Percentiles rank a stretch among this genome's conserved stretches.
These are phyloP conservation scores for Heterobasidion irregulare DNA, from an alignment of 1,284 basidiomycete genomes.

Conservation along the genomic window DNA sequence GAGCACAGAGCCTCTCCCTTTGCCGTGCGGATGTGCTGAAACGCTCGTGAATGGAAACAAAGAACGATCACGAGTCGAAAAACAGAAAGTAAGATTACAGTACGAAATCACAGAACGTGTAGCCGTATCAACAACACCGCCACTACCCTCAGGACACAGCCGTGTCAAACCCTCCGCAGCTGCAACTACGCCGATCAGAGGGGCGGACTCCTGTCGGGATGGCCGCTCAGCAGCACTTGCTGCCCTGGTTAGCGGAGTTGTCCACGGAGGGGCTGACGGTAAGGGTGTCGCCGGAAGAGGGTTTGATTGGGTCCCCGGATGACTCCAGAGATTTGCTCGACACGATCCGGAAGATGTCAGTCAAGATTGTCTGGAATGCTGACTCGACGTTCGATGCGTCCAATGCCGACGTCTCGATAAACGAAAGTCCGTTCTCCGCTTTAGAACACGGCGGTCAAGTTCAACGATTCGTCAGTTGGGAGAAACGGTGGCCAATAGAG, in stretches of 20 bases:
- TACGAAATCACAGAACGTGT: not conserved
- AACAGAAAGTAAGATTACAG: not conserved
- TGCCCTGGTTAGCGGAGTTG: conserved; percentile 24
- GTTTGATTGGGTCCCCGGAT: conserved; percentile 63
- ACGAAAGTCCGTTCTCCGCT: conserved; percentile 83
- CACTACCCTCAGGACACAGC: not conserved
- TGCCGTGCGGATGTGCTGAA: not conserved
- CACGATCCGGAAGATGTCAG: conserved; percentile 93
- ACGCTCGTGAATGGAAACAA: not conserved
- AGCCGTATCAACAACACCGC: not conserved
- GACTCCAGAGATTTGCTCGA: conserved; percentile 86
- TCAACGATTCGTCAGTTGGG: not conserved
- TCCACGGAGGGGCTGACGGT: conserved; percentile 59
- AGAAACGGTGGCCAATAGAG: not conserved
- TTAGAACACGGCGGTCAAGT: not conserved
- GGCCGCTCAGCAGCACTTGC: conserved; percentile 31
- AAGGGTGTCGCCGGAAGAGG: conserved; percentile 66
- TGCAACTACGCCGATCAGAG: too few relatives aligned
- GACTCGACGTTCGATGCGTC: conserved; percentile 97
- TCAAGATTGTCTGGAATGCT: conserved; percentile 96
- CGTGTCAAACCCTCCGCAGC: not conserved
- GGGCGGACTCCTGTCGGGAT: not conserved
- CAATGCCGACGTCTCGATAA: conserved; percentile 99
- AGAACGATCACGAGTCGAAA: not conserved
- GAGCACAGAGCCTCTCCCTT: too few relatives aligned